These are phyloP conservation scores for Lodderomyces jiufengensis DNA, from an alignment of 1,139 yeast genomes.

Conservation along the genomic window DNA sequence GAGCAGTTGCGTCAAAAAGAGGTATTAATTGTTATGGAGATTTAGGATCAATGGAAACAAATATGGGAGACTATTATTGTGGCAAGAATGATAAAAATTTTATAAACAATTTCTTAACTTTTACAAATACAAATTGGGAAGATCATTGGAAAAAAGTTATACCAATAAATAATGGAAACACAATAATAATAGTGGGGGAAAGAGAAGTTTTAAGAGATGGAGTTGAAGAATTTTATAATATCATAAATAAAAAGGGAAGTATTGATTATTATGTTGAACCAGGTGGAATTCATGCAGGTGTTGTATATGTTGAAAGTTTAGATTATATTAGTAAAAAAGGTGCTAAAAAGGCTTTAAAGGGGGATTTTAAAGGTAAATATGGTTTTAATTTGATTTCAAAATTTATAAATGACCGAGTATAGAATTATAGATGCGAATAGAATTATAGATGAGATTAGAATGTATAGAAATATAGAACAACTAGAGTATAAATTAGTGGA, in stretches of 20 bases:
- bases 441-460: too few species aligned
- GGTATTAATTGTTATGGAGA: conserved; percentile 29
- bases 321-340: conserved; percentile 26
- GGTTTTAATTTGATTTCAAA: conserved; percentile 11
- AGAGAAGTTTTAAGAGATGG: conserved; percentile 35
- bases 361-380: conserved; percentile 27
- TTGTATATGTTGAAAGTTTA: conserved; percentile 30
- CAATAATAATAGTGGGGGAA: conserved; percentile 36
- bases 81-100: conserved; percentile 19
- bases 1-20: conserved; percentile 18
- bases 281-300: conserved; percentile 31
- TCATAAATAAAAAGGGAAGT: conserved; percentile 18
- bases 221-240: conserved; percentile 19
- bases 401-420: conserved; percentile 10
- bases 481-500: too few species aligned
- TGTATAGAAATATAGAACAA: too few species aligned
- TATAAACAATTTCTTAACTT: conserved; percentile 15
- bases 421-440: too few species aligned
- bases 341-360: conserved; percentile 22
- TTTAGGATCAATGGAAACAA: conserved; percentile 26
- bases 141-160: conserved; percentile 31
- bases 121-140: conserved; percentile 22
- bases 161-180: conserved; percentile 23
- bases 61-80: conserved; percentile 29
- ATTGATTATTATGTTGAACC: conserved; percentile 23